Percentiles rank a stretch among this genome's conserved stretches.
Evolutionary conservation across 139 green algal genomes (phyloP).

Genomic region (Coelastrella sp.): DNA sequence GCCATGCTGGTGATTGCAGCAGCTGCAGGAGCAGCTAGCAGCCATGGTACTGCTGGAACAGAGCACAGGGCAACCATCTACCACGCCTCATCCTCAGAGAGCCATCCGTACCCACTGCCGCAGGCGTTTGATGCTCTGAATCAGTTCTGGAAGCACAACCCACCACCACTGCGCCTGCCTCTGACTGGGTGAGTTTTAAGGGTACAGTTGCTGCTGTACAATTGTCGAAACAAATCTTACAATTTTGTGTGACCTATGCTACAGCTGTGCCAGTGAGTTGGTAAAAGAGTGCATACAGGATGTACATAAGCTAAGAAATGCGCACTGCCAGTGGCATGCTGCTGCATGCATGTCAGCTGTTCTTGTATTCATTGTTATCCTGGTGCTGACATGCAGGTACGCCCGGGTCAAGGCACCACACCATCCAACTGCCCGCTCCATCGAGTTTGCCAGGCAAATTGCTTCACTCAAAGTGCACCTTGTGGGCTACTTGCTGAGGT

Average conservation of each 20-base stretch:
- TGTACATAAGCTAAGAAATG: neutral
- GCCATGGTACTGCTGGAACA: neutral
- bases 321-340: neutral
- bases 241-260: no score
- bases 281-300: no score
- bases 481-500: neutral
- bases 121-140: neutral
- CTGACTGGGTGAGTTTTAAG: slow-evolving; percentile 4
- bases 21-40: neutral
- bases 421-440: neutral
- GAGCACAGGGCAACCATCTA: neutral
- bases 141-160: slow-evolving; percentile 25
- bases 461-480: neutral
- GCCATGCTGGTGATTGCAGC: slow-evolving; percentile 12
- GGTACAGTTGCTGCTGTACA: no score
- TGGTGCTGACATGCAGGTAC: neutral
- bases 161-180: slow-evolving; percentile 11
- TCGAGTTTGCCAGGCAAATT: neutral
- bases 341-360: neutral
- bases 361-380: neutral
- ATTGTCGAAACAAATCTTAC: no score
- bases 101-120: neutral
- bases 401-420: neutral
- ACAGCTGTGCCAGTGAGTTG: no score
- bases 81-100: neutral